These are phyloP conservation scores for Aspergillus leporis DNA, from an alignment of 495 filamentous ascomycete genomes.

Conservation along the genomic window DNA sequence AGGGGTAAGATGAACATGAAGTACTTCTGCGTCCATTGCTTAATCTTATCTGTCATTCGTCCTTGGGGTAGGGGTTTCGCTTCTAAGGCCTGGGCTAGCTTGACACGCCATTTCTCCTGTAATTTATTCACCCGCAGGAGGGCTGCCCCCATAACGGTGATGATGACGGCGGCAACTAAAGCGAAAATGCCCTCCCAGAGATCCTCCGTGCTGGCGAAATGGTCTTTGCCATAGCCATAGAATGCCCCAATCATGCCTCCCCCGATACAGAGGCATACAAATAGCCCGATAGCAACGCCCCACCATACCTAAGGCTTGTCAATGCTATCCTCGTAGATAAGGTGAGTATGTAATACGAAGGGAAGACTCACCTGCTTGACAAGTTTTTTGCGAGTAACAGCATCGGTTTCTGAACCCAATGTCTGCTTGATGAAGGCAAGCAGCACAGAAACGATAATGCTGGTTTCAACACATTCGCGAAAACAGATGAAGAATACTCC, in stretches of 20 bases:
- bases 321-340: background rate
- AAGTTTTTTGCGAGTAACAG: conserved; percentile 62
- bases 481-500: conserved; percentile 82
- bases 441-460: conserved; percentile 79
- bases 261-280: conserved; percentile 68
- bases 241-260: conserved; percentile 77
- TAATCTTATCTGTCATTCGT: conserved; percentile 41
- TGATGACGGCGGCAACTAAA: conserved; percentile 71
- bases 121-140: conserved; percentile 81
- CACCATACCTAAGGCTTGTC: conserved; percentile 46
- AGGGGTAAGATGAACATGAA: conserved; percentile 82
- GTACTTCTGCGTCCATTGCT: conserved; percentile 71
- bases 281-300: conserved; percentile 61
- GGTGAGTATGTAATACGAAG: background rate
- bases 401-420: conserved; percentile 59
- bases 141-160: conserved; percentile 75
- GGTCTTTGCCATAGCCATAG: conserved; percentile 67
- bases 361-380: conserved; percentile 59
- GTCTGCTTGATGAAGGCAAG: conserved; percentile 81
- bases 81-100: conserved; percentile 69
- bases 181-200: conserved; percentile 79
- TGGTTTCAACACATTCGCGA: conserved; percentile 79
- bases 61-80: conserved; percentile 40
- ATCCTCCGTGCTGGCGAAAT: conserved; percentile 65
- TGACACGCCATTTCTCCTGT: conserved; percentile 81